Conservation (phyloP, 2,329 filamentous ascomycete species). For the Diaporthe australafricana region DNA sequence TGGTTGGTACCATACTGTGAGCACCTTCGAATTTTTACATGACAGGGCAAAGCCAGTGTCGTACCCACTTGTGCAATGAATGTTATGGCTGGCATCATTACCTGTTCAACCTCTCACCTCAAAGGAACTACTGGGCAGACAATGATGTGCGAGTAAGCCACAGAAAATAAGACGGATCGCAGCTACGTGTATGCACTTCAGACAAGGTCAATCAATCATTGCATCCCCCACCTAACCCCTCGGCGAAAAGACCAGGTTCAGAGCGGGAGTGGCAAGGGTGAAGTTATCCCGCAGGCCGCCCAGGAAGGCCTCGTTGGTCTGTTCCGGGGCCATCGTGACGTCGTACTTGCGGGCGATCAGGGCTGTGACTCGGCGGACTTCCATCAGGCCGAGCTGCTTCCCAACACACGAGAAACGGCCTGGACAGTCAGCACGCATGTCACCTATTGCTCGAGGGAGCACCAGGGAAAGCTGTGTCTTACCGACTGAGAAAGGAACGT, state of each 20-base stretch:
- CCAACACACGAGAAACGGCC: conserved; percentile 34
- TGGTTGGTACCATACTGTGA: background rate
- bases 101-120: background rate
- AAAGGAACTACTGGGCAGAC: background rate
- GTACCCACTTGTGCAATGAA: background rate
- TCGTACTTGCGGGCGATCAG: conserved; percentile 40
- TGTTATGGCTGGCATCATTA: too few species aligned
- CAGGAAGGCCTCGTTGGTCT: conserved; percentile 39
- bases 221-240: conserved; percentile 2
- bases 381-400: conserved; percentile 34
- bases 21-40: background rate
- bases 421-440: background rate
- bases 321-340: conserved; percentile 35
- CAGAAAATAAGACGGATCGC: background rate
- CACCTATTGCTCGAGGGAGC: background rate
- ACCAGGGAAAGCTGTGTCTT: background rate
- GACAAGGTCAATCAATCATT: background rate
- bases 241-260: conserved; percentile 27
- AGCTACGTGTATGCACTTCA: background rate
- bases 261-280: conserved; percentile 29
- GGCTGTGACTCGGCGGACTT: conserved; percentile 30
- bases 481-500: conserved; percentile 33
- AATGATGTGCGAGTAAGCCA: background rate
- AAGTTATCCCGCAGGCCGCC: conserved; percentile 41
- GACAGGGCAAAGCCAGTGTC: background rate